Conservation (phyloP, 805 yeast genomes). For the Hanseniaspora singularis region DNA sequence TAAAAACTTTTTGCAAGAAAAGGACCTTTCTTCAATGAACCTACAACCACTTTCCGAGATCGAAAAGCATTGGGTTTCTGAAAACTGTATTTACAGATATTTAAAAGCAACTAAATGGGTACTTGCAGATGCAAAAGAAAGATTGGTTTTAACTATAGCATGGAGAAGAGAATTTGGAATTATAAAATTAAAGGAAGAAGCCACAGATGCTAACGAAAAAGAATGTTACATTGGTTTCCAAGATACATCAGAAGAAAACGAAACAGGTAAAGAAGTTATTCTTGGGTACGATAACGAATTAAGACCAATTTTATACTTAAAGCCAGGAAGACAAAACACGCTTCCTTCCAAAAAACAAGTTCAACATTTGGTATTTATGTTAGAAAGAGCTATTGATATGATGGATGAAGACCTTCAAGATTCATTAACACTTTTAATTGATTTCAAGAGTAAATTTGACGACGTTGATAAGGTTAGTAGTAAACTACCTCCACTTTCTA, state of each 20-base stretch:
- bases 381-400: constrained; percentile 82
- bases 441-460: constrained; percentile 60
- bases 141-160: constrained; percentile 65
- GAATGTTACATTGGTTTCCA: constrained; percentile 23
- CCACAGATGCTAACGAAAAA: constrained; percentile 40
- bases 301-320: constrained; percentile 84
- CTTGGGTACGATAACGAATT: constrained; percentile 82
- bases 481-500: constrained; percentile 77
- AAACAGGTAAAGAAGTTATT: constrained; percentile 84
- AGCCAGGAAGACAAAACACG: constrained; percentile 94
- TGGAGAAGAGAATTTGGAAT: constrained; percentile 95
- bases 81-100: constrained; percentile 83
- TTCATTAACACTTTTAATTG: constrained; percentile 78
- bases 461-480: constrained; percentile 43
- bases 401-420: constrained; percentile 93
- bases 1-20: constrained; percentile 27
- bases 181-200: constrained; percentile 34
- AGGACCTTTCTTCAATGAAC: constrained; percentile 28
- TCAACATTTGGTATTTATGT: constrained; percentile 86
- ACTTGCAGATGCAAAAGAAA: constrained; percentile 50
- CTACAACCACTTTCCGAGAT: constrained; percentile 28
- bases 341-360: constrained; percentile 82
- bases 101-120: constrained; percentile 91
- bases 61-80: constrained; percentile 87
- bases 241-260: constrained; percentile 53